These are phyloP conservation scores for Phytopythium ostracodes DNA, from an alignment of 352 stramenopile species.

Conservation along the genomic window DNA sequence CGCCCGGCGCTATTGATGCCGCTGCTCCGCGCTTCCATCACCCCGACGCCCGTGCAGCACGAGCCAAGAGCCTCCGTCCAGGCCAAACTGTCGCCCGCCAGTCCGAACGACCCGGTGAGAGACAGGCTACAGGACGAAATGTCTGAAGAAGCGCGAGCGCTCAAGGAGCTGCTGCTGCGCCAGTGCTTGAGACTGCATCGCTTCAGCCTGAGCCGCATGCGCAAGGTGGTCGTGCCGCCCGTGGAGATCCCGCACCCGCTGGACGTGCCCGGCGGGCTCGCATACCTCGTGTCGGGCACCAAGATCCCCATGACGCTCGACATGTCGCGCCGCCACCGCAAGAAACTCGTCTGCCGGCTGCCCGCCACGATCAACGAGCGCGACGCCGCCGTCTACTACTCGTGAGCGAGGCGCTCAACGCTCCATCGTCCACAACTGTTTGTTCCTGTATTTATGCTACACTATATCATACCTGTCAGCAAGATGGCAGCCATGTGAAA, in stretches of 20 bases:
- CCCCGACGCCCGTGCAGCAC: background rate
- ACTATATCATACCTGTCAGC: too few relatives aligned
- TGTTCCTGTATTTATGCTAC: background rate
- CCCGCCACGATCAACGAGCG: conserved; percentile 36
- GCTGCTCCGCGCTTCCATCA: background rate
- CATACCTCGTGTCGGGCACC: conserved; percentile 37
- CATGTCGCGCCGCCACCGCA: conserved; percentile 37
- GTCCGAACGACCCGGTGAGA: background rate
- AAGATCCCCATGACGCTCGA: conserved; percentile 46
- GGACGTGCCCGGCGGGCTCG: conserved; percentile 23
- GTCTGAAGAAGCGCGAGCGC: conserved; percentile 19
- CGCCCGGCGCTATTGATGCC: background rate
- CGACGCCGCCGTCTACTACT: background rate
- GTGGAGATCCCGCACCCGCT: conserved; percentile 39
- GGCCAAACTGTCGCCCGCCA: background rate
- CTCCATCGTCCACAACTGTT: background rate
- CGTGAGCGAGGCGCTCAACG: background rate
- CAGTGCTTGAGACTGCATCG: conserved; percentile 13
- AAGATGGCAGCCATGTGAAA: background rate
- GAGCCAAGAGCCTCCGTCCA: background rate
- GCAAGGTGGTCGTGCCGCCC: conserved; percentile 34
- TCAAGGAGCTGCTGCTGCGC: conserved; percentile 25
- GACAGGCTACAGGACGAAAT: background rate
- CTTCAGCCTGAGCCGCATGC: conserved; percentile 37
- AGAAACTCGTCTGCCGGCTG: conserved; percentile 29